phyloP scores from a whole-genome alignment of 768 basidiomycete species.

The Stropharia rugosoannulata region DNA sequence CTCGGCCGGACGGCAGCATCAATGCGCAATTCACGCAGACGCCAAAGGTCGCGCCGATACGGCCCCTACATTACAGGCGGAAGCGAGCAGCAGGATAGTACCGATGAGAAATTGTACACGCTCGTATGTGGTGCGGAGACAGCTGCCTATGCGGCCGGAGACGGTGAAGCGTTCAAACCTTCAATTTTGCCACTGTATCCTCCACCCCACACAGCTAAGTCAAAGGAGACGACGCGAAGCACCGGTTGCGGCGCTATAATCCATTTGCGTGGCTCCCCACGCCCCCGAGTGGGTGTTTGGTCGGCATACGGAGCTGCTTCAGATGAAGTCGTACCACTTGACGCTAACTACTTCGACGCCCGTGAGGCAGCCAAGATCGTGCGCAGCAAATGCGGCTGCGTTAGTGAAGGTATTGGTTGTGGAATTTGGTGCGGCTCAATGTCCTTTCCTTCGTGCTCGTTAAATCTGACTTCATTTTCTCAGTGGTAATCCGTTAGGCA shows the following conservation, averaged over 20 bases:
- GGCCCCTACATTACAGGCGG: conserved; percentile 15
- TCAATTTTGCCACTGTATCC: conserved; percentile 38
- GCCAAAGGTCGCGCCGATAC: conserved; percentile 14
- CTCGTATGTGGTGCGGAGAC: conserved; percentile 28
- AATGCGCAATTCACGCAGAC: conserved; percentile 6
- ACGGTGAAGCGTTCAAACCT: conserved; percentile 27
- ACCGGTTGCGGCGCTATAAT: conserved; percentile 65
- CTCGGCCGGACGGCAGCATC: background rate
- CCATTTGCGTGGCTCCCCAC: conserved; percentile 54
- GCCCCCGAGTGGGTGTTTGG: conserved; percentile 55
- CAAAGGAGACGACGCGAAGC: conserved; percentile 18
- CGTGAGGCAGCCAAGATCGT: conserved; percentile 46
- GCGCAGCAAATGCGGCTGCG: conserved; percentile 61
- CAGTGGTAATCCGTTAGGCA: conserved; percentile 67
- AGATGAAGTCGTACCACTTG: conserved; percentile 53
- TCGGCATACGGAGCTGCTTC: conserved; percentile 53
- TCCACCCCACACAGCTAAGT: conserved; percentile 16
- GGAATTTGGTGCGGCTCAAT: conserved; percentile 25
- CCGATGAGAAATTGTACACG: conserved; percentile 24
- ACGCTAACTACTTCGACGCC: conserved; percentile 58
- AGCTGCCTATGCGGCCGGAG: conserved; percentile 9
- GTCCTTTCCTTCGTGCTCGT: background rate
- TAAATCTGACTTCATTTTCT: background rate
- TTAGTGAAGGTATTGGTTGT: conserved; percentile 69
- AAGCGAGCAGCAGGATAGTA: conserved; percentile 8